Conservation (phyloP, 2,329 filamentous ascomycete genomes). For the Penicillium olsonii region DNA sequence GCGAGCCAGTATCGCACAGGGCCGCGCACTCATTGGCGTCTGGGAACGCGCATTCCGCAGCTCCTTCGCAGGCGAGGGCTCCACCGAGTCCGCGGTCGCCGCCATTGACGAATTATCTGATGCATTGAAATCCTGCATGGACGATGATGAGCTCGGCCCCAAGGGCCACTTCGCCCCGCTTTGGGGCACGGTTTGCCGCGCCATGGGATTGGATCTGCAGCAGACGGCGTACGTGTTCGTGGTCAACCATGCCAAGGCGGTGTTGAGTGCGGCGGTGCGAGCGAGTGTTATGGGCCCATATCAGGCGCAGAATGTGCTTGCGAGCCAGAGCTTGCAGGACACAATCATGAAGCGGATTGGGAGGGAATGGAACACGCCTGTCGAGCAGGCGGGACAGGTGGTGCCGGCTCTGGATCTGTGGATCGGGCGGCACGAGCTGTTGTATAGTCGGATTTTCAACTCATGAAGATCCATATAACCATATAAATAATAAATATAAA, state of each 20-base stretch:
- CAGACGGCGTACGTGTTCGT: constrained; percentile 64
- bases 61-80: constrained; percentile 27
- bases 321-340: constrained; percentile 54
- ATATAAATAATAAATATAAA: background rate
- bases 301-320: constrained; percentile 62
- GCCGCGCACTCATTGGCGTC: constrained; percentile 58
- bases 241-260: constrained; percentile 64
- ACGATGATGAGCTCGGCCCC: constrained; percentile 35
- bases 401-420: constrained; percentile 66
- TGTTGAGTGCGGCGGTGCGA: constrained; percentile 63
- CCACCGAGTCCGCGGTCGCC: constrained; percentile 23
- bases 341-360: constrained; percentile 53
- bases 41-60: constrained; percentile 59
- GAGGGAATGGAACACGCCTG: constrained; percentile 49
- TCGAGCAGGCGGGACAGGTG: constrained; percentile 60
- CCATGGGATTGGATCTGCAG: constrained; percentile 54
- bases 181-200: constrained; percentile 58
- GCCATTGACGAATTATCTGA: constrained; percentile 41
- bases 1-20: constrained; percentile 62
- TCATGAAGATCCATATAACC: constrained; percentile 51
- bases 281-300: constrained; percentile 67
- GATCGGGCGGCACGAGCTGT: constrained; percentile 64
- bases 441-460: constrained; percentile 69
- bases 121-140: constrained; percentile 36
- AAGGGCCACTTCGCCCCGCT: constrained; percentile 62